Evolutionary conservation across 192 early-diverging fungal species (phyloP).

Genomic region (Chytriomyces sp.): DNA sequence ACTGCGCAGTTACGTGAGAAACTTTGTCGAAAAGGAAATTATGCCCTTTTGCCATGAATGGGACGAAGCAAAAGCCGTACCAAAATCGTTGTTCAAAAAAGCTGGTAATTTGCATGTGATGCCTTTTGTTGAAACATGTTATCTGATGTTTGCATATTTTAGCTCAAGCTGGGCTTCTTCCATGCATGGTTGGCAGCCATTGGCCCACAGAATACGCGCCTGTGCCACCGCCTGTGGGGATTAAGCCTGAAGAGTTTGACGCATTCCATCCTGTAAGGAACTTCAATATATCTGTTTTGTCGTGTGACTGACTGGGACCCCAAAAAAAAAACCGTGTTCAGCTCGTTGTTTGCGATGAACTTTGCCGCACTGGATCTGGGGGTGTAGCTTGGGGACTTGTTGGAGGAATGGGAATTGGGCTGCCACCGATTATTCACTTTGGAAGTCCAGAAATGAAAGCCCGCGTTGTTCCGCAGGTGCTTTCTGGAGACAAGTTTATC

Average conservation of each 20-base stretch:
- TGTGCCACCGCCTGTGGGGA: slow-evolving; percentile 36
- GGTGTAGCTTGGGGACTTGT: slow-evolving; percentile 80
- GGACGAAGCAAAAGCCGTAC: slow-evolving; percentile 83
- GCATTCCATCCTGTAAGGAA: slow-evolving; percentile 34
- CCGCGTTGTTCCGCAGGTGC: slow-evolving; percentile 67
- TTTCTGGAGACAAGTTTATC: slow-evolving; percentile 78
- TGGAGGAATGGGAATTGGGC: slow-evolving; percentile 73
- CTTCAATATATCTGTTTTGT: slow-evolving; percentile 29
- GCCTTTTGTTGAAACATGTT: neutral
- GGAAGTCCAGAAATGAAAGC: slow-evolving; percentile 74
- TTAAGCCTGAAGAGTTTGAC: slow-evolving; percentile 63
- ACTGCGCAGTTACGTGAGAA: slow-evolving; percentile 64
- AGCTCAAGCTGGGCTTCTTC: slow-evolving; percentile 64
- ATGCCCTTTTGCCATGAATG: slow-evolving; percentile 77
- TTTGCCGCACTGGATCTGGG: slow-evolving; percentile 79
- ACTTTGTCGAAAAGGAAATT: slow-evolving; percentile 81
- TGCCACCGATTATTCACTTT: slow-evolving; percentile 77
- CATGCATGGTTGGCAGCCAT: slow-evolving; percentile 58
- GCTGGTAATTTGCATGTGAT: slow-evolving; percentile 43
- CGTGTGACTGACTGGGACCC: neutral
- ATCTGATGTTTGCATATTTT: too few species aligned
- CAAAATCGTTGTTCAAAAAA: slow-evolving; percentile 73
- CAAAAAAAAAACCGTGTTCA: slow-evolving; percentile 68
- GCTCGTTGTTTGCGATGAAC: slow-evolving; percentile 79
- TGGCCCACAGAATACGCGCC: slow-evolving; percentile 50